Conservation (phyloP, 2,329 filamentous ascomycete species). For the Metarhizium sp. region DNA sequence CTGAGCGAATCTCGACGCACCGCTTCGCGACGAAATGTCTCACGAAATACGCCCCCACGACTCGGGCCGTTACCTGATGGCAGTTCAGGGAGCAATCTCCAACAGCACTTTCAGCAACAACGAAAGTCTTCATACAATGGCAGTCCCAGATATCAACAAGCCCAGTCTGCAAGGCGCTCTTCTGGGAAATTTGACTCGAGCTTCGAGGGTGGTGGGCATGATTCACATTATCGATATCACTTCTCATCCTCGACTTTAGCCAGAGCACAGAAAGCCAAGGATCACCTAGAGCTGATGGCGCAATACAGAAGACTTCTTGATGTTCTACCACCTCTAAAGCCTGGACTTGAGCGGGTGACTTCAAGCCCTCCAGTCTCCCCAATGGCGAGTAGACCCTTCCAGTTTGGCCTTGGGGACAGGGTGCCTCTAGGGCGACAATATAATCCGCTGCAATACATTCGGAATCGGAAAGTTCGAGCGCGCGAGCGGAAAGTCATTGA, state of each 20-base stretch:
- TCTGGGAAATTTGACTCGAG: conserved; percentile 30
- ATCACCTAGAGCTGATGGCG: conserved; percentile 74
- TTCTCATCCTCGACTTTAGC: conserved; percentile 74
- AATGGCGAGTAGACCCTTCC: conserved; percentile 20
- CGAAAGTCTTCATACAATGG: conserved; percentile 51
- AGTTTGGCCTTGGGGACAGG: conserved; percentile 16
- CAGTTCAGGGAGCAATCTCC: conserved; percentile 47
- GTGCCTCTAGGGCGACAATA: conserved; percentile 58
- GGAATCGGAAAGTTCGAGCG: conserved; percentile 78
- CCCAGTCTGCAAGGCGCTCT: conserved; percentile 28
- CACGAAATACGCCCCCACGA: conserved; percentile 39
- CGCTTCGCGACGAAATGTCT: conserved; percentile 49
- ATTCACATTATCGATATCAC: conserved; percentile 47
- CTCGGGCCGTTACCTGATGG: conserved; percentile 44
- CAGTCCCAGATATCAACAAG: conserved; percentile 46
- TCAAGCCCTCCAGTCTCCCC: conserved; percentile 34
- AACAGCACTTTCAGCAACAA: conserved; percentile 64
- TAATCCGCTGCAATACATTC: conserved; percentile 86
- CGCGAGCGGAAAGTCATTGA: conserved; percentile 68
- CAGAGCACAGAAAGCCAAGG: conserved; percentile 75
- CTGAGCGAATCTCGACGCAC: conserved; percentile 71
- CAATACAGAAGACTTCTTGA: conserved; percentile 78
- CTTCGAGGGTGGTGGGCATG: conserved; percentile 31
- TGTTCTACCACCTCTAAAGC: conserved; percentile 63
- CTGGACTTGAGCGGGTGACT: conserved; percentile 26